phyloP scores from a whole-genome alignment of 2,329 filamentous ascomycete species.

The Lasiodiplodia citricola region DNA sequence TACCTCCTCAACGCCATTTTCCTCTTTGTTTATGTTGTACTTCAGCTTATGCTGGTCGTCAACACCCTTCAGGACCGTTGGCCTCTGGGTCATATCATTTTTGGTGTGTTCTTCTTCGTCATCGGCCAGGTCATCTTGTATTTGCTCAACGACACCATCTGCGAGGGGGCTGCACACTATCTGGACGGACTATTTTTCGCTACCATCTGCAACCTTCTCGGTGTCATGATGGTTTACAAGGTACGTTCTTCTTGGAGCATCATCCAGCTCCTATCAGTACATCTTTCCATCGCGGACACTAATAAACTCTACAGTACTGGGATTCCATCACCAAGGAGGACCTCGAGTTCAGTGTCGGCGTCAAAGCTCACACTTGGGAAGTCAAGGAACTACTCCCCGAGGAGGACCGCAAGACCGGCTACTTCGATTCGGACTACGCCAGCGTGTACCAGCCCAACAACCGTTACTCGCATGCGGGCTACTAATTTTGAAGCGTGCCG shows the following conservation, averaged over 20 bases:
- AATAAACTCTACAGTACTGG: constrained; percentile 74
- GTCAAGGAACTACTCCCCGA: constrained; percentile 85
- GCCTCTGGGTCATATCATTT: constrained; percentile 89
- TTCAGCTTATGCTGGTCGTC: constrained; percentile 87
- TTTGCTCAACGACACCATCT: constrained; percentile 84
- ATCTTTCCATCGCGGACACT: background rate
- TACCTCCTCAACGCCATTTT: constrained; percentile 91
- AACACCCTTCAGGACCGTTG: constrained; percentile 94
- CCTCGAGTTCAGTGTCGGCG: constrained; percentile 95
- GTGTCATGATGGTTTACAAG: constrained; percentile 99
- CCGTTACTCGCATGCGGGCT: constrained; percentile 32
- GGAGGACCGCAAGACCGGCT: constrained; percentile 77
- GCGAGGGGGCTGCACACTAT: constrained; percentile 84
- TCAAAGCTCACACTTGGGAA: constrained; percentile 97
- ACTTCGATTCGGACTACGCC: constrained; percentile 68
- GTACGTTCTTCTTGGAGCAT: constrained; percentile 51
- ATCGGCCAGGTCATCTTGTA: constrained; percentile 93
- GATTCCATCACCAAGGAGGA: constrained; percentile 98
- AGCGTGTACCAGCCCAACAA: constrained; percentile 47
- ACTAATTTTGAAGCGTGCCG: background rate
- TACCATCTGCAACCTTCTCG: constrained; percentile 89
- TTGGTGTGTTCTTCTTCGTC: constrained; percentile 90
- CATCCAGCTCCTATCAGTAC: background rate
- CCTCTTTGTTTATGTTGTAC: constrained; percentile 80
- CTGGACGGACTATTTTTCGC: constrained; percentile 94